Evolutionary conservation across 192 early-diverging fungal species (phyloP).

Genomic region (Backusella circina): DNA sequence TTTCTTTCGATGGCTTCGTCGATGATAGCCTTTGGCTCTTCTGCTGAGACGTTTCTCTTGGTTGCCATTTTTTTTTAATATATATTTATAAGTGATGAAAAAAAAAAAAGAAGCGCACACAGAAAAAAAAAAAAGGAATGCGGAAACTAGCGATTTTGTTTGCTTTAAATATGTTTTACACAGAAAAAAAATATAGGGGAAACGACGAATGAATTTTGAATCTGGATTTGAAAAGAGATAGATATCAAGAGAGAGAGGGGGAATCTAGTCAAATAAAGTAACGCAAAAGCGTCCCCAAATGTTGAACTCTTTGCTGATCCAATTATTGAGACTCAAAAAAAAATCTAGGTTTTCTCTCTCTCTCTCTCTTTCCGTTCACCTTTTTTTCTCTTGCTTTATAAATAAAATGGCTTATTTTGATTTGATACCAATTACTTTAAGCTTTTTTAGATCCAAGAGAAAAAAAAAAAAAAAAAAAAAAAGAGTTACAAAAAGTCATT

Average conservation of each 20-base stretch:
- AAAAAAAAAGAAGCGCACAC: not conserved
- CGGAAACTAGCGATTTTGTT: not conserved
- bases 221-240: not conserved
- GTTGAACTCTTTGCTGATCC: not conserved
- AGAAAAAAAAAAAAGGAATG: not conserved
- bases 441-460: not conserved
- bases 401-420: not conserved
- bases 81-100: no score
- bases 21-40: not conserved
- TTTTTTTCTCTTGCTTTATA: not conserved
- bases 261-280: conserved; percentile 6
- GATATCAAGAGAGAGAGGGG: not conserved
- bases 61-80: not conserved
- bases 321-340: not conserved
- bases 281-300: not conserved
- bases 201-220: not conserved
- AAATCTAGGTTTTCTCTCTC: not conserved
- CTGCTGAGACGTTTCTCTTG: not conserved
- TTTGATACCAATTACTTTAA: not conserved
- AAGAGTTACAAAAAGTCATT: no score
- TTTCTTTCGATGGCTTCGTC: conserved; percentile 39
- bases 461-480: no score
- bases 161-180: not conserved
- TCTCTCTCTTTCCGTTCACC: not conserved
- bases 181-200: not conserved